A percentile compares a stretch with the other conserved stretches of the same genome.
Conservation (phyloP, 306 rosid genomes). For the Casuarina equisetifolia region DNA sequence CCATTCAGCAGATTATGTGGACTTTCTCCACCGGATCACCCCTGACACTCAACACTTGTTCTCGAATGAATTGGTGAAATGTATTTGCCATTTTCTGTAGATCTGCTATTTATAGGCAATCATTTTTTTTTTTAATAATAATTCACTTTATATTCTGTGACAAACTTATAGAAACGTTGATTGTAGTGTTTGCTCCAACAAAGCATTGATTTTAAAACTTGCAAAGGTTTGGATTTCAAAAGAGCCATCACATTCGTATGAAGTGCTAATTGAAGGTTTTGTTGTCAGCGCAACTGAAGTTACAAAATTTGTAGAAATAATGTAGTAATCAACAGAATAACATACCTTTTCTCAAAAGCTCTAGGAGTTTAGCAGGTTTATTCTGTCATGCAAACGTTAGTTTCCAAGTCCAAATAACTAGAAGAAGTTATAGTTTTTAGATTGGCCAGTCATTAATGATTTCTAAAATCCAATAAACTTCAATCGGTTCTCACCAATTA, state of each 20-base stretch:
- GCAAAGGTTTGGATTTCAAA: neutral
- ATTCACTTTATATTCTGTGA: neutral
- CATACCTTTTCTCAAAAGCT: neutral
- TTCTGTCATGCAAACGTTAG: neutral
- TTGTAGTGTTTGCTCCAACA: neutral
- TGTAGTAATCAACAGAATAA: neutral
- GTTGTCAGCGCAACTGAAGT: neutral
- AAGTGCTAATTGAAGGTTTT: neutral
- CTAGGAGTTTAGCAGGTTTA: neutral
- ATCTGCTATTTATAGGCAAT: neutral
- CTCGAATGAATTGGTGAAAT: slow-evolving; percentile 67
- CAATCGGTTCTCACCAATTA: no score
- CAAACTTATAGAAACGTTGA: neutral
- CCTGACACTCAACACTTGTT: slow-evolving; percentile 87
- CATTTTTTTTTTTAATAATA: neutral
- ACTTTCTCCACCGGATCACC: slow-evolving; percentile 87
- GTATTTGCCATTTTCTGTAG: slow-evolving; percentile 37
- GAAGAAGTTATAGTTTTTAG: neutral
- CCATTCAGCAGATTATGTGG: slow-evolving; percentile 91
- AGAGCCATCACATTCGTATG: neutral
- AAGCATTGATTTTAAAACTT: neutral
- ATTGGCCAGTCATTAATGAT: neutral
- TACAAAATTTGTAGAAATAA: neutral
- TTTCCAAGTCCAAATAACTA: neutral
- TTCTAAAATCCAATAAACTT: no score